phyloP scores from a whole-genome alignment of 2,329 filamentous ascomycete species.

The Malbranchea cinnamomea region DNA sequence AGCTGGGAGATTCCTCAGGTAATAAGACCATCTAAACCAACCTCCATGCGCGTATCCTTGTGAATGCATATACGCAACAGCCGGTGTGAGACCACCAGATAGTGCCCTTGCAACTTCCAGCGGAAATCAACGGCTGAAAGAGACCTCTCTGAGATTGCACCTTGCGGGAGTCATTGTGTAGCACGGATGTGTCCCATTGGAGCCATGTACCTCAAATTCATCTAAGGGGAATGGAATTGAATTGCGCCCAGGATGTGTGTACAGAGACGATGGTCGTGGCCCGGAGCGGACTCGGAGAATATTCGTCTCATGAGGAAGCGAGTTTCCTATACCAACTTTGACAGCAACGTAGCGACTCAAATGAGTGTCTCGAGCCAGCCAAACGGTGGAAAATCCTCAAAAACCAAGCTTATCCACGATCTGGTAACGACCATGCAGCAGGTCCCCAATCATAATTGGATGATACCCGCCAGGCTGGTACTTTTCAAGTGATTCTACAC shows the following conservation, averaged over 20 bases:
- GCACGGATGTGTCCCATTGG: slow-evolving; percentile 12
- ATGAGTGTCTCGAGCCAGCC: slow-evolving; percentile 23
- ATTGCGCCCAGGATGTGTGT: neutral
- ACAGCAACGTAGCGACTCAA: slow-evolving; percentile 16
- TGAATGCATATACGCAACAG: slow-evolving; percentile 13
- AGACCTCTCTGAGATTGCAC: slow-evolving; percentile 13
- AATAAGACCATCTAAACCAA: slow-evolving; percentile 4
- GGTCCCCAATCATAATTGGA: slow-evolving; percentile 20
- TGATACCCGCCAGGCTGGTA: slow-evolving; percentile 22
- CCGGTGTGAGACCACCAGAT: slow-evolving; percentile 9
- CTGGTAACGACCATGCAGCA: slow-evolving; percentile 20
- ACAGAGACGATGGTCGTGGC: slow-evolving; percentile 1
- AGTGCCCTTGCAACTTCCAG: slow-evolving; percentile 10
- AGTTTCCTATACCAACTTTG: slow-evolving; percentile 15
- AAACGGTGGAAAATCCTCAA: slow-evolving; percentile 29
- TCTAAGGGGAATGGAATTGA: slow-evolving; percentile 8
- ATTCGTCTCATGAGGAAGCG: slow-evolving; percentile 10
- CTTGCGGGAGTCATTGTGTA: slow-evolving; percentile 11
- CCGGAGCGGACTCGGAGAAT: slow-evolving; percentile 13
- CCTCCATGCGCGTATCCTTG: slow-evolving; percentile 14
- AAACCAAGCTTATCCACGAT: slow-evolving; percentile 29
- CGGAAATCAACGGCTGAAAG: slow-evolving; percentile 10
- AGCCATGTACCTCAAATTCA: slow-evolving; percentile 11
- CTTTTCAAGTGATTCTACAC: slow-evolving; percentile 17
- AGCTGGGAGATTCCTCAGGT: neutral